A percentile compares a stretch with the other conserved stretches of the same genome.
These are phyloP conservation scores for Linnemannia hyalina DNA, from an alignment of 192 early-diverging fungal genomes.

Conservation along the genomic window DNA sequence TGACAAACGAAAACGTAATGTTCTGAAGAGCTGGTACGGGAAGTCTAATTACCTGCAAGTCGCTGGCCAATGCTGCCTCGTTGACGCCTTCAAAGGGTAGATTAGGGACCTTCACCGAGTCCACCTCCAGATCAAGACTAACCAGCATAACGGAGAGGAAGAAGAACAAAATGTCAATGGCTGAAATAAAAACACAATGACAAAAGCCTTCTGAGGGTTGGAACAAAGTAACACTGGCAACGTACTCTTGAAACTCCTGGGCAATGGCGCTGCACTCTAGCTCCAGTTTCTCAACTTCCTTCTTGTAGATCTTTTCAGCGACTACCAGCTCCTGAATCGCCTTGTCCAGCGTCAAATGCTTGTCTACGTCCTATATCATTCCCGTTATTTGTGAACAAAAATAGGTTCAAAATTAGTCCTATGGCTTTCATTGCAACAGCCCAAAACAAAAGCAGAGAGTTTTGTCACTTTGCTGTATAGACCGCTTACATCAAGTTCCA, in stretches of 20 bases:
- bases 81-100: not conserved
- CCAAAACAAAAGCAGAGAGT: not conserved
- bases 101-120: not conserved
- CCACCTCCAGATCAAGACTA: constrained; percentile 41
- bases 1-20: not conserved
- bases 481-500: constrained; percentile 31
- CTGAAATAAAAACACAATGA: not conserved
- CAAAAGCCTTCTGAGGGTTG: no score
- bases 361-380: constrained; percentile 42
- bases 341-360: constrained; percentile 46
- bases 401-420: not conserved
- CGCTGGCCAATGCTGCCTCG: not conserved
- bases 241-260: constrained; percentile 48
- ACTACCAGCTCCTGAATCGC: constrained; percentile 41
- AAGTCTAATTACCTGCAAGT: not conserved
- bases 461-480: no score
- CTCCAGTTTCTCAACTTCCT: constrained; percentile 28
- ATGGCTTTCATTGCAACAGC: not conserved
- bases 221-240: not conserved
- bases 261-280: constrained; percentile 26
- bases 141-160: not conserved
- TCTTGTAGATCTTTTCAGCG: constrained; percentile 42
- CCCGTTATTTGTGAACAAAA: not conserved
- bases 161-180: not conserved
- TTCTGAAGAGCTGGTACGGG: not conserved